Percentiles rank a stretch among this genome's conserved stretches.
Conservation (phyloP, 306 rosid genomes). For the Fragaria ananassa region DNA sequence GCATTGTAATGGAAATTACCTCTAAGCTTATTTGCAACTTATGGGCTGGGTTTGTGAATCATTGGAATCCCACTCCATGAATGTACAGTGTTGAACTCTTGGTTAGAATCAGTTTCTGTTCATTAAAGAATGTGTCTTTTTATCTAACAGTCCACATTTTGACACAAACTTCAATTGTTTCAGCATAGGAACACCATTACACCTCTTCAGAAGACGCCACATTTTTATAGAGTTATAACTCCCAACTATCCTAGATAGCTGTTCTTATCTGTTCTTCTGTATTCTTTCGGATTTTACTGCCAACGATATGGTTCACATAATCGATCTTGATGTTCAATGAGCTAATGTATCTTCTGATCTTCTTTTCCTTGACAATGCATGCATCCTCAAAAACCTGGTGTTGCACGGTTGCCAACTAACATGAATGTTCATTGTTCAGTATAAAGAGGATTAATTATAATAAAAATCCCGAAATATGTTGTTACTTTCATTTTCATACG, state of each 20-base stretch:
- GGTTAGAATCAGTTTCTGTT: conserved; percentile 9
- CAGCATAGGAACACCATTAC: neutral
- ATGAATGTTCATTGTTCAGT: neutral
- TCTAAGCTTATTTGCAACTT: conserved; percentile 19
- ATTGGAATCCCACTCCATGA: conserved; percentile 18
- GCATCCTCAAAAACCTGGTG: neutral
- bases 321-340: conserved; percentile 28
- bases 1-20: conserved; percentile 20
- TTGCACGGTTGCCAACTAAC: neutral
- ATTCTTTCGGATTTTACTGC: conserved; percentile 20
- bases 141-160: neutral
- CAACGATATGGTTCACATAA: conserved; percentile 28
- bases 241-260: conserved; percentile 27
- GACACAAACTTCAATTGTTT: neutral
- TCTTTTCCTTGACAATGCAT: conserved; percentile 25
- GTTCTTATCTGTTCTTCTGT: conserved; percentile 30
- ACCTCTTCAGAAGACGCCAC: too few relatives aligned
- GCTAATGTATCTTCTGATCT: conserved; percentile 39
- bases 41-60: conserved; percentile 19
- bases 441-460: too few relatives aligned
- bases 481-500: too few relatives aligned
- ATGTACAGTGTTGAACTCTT: conserved; percentile 18
- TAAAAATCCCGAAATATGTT: too few relatives aligned
- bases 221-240: neutral
- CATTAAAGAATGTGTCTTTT: neutral